A percentile compares a stretch with the other conserved stretches of the same genome.
Conservation (phyloP, 352 stramenopile species). For the Thraustochytrium sp. region DNA sequence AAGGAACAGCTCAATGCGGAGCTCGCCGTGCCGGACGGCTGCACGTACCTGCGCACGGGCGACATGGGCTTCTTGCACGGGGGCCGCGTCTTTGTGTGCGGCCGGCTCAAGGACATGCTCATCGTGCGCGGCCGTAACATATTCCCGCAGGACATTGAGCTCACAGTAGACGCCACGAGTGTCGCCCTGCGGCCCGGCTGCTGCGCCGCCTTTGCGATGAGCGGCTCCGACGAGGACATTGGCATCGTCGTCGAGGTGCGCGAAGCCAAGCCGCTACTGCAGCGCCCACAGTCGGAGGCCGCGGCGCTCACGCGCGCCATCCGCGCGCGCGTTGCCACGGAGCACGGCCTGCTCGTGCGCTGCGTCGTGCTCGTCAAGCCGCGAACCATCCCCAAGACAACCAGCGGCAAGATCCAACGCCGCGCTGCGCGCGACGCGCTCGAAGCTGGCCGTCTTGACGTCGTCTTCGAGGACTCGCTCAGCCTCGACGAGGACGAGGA, state of each 20-base stretch:
- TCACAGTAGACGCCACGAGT: conserved; percentile 68
- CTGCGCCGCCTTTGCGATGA: conserved; percentile 81
- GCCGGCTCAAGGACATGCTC: conserved; percentile 96
- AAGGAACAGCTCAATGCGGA: conserved; percentile 76
- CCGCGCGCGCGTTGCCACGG: not conserved
- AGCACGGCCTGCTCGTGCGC: not conserved
- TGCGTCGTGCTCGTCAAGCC: not conserved
- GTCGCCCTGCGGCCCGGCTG: conserved; percentile 77
- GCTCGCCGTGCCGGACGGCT: no score
- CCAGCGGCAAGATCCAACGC: conserved; percentile 49
- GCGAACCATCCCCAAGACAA: not conserved
- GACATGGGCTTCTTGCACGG: conserved; percentile 92
- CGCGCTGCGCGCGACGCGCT: conserved; percentile 38
- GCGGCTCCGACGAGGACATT: conserved; percentile 52
- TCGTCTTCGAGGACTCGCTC: not conserved
- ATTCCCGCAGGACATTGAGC: conserved; percentile 97
- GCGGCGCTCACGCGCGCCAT: conserved; percentile 45
- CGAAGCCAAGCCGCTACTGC: conserved; percentile 34
- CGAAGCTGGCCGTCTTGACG: not conserved
- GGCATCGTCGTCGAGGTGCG: conserved; percentile 67
- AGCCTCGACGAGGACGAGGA: not conserved
- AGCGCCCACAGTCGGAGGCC: not conserved
- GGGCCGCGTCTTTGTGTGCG: conserved; percentile 87
- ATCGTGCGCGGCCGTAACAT: conserved; percentile 97
- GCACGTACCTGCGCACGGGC: conserved; percentile 86